These are phyloP conservation scores for Rhynchospora breviuscula DNA, from an alignment of 176 grass and related monocot species.

Conservation along the genomic window DNA sequence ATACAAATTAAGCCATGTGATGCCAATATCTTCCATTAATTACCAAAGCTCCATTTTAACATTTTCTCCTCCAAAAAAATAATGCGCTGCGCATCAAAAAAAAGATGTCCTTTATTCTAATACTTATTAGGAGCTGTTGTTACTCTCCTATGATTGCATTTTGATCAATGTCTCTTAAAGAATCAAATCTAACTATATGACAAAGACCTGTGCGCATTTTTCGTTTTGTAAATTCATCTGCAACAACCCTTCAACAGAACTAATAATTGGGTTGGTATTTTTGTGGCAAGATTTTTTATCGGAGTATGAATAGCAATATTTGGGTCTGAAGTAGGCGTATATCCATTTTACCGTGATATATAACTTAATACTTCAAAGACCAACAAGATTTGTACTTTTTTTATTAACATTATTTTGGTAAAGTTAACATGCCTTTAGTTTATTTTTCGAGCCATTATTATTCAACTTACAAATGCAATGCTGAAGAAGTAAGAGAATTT, in stretches of 20 bases:
- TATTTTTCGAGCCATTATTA: no score
- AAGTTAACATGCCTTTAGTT: no score
- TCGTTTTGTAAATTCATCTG: constrained; percentile 37
- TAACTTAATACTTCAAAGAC: no score
- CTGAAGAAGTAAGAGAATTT: no score
- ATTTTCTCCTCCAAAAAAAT: constrained; percentile 8
- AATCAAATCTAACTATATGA: constrained; percentile 56
- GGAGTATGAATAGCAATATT: neutral
- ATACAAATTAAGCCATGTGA: constrained; percentile 2
- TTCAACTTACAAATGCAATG: no score
- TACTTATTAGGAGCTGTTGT: neutral
- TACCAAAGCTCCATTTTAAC: neutral
- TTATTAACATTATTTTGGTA: no score
- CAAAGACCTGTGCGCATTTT: constrained; percentile 29
- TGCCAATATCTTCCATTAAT: neutral
- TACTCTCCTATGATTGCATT: constrained; percentile 37
- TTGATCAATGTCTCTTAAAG: constrained; percentile 29
- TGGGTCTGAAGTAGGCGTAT: neutral
- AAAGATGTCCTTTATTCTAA: neutral
- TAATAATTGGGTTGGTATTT: constrained; percentile 11
- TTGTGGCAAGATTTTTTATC: neutral
- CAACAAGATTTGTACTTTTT: no score
- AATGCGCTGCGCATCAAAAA: neutral
- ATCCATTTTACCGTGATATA: neutral
- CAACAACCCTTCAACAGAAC: constrained; percentile 19